Conservation (phyloP, 495 filamentous ascomycete species). For the Neurospora sp. region DNA sequence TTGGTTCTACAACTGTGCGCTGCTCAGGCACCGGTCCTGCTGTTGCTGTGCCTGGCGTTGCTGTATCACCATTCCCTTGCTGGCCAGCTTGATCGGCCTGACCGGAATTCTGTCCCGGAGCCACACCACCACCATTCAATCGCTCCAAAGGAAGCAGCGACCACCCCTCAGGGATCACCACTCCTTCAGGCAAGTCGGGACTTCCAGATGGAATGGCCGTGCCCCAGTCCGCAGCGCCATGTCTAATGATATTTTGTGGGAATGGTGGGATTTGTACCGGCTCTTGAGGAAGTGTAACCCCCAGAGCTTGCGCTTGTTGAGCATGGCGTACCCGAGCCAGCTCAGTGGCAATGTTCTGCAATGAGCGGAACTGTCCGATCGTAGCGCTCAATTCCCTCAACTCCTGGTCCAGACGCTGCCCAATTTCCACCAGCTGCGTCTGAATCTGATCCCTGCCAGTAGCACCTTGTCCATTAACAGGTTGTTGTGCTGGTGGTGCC, state of each 20-base stretch:
- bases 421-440: constrained; percentile 50
- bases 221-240: constrained; percentile 29
- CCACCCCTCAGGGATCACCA: constrained; percentile 69
- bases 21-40: background rate
- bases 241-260: constrained; percentile 31
- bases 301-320: constrained; percentile 1
- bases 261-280: constrained; percentile 5
- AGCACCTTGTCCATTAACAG: background rate
- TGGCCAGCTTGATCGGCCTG: background rate
- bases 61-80: background rate
- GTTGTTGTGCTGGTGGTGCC: constrained; percentile 3
- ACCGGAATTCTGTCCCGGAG: background rate
- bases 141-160: constrained; percentile 59
- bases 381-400: constrained; percentile 42
- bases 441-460: constrained; percentile 32
- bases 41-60: background rate
- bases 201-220: constrained; percentile 53
- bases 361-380: constrained; percentile 38
- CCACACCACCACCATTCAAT: constrained; percentile 25
- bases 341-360: constrained; percentile 47
- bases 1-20: background rate
- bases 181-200: constrained; percentile 58
- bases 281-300: constrained; percentile 13
- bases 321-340: constrained; percentile 33
- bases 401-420: constrained; percentile 58